Conservation (phyloP, 352 stramenopile species). For the Pythium dissimile region DNA sequence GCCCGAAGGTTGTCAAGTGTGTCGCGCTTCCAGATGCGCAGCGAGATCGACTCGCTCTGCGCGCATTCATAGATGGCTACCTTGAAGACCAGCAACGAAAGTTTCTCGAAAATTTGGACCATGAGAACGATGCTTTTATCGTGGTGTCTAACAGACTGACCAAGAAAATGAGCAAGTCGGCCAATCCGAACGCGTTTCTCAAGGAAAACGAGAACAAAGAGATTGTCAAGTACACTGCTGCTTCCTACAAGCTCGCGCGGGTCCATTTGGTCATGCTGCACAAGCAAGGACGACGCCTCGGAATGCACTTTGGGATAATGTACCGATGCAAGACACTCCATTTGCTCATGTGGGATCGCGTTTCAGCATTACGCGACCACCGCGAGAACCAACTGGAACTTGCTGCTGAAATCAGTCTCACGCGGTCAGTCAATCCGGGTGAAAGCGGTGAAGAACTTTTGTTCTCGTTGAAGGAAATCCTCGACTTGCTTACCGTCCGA, state of each 20-base stretch:
- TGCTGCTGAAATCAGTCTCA: no score
- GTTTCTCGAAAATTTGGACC: conserved; percentile 47
- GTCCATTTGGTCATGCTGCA: conserved; percentile 51
- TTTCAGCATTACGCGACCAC: conserved; percentile 18
- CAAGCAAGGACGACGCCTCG: conserved; percentile 69
- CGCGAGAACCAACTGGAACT: not conserved
- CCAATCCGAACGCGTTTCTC: conserved; percentile 12
- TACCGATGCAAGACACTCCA: conserved; percentile 68
- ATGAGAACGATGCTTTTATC: conserved; percentile 58
- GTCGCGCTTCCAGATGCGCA: conserved; percentile 56
- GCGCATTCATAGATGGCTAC: conserved; percentile 57
- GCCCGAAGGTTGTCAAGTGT: conserved; percentile 60
- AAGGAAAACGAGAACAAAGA: conserved; percentile 36
- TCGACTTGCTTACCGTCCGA: conserved; percentile 56
- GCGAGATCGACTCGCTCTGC: conserved; percentile 42
- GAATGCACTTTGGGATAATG: conserved; percentile 71
- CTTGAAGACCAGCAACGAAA: conserved; percentile 64
- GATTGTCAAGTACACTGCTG: conserved; percentile 57
- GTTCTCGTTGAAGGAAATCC: conserved; percentile 67
- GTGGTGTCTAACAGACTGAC: conserved; percentile 47
- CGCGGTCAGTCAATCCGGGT: no score
- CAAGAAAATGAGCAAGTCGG: conserved; percentile 16
- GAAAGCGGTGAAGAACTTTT: conserved; percentile 23
- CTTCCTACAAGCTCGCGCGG: conserved; percentile 64
- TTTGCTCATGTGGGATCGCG: conserved; percentile 56